Evolutionary conservation across 164 flowering plant species (phyloP).

Genomic region (Platanus orientalis): DNA sequence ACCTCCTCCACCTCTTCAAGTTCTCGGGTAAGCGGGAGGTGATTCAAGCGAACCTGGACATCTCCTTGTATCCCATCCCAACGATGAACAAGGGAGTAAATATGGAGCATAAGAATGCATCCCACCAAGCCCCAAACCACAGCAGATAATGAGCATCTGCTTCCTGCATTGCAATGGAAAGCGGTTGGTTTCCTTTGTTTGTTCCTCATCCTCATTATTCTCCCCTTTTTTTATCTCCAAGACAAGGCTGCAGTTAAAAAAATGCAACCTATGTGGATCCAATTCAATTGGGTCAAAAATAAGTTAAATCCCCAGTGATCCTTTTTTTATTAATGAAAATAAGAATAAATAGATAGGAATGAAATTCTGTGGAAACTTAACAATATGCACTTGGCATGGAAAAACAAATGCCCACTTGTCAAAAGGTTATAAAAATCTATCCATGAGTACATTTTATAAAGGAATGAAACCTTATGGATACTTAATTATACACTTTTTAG

Average conservation of each 20-base stretch:
- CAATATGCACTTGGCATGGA: background rate
- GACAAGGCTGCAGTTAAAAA: constrained; percentile 52
- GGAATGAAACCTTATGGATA: background rate
- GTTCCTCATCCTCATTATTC: constrained; percentile 76
- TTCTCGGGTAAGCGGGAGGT: constrained; percentile 46
- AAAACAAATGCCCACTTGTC: background rate
- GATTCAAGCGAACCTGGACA: constrained; percentile 29
- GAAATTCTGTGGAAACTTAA: background rate
- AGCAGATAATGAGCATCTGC: constrained; percentile 53
- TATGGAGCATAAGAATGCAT: constrained; percentile 56
- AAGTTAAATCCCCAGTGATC: constrained; percentile 20
- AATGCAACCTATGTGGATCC: constrained; percentile 49
- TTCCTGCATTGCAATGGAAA: constrained; percentile 83
- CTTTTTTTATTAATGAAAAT: no score
- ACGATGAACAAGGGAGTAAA: constrained; percentile 42
- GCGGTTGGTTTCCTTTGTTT: constrained; percentile 74
- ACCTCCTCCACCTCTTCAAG: constrained; percentile 85
- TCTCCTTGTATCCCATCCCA: constrained; percentile 22
- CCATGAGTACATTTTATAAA: background rate
- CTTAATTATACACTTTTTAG: no score
- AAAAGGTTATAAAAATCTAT: background rate
- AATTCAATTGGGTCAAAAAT: constrained; percentile 21
- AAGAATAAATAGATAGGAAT: background rate
- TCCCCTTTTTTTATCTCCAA: constrained; percentile 53
- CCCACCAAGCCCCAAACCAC: constrained; percentile 65